Conservation (phyloP, 2,329 filamentous ascomycete genomes). For the Didymella lethalis region DNA sequence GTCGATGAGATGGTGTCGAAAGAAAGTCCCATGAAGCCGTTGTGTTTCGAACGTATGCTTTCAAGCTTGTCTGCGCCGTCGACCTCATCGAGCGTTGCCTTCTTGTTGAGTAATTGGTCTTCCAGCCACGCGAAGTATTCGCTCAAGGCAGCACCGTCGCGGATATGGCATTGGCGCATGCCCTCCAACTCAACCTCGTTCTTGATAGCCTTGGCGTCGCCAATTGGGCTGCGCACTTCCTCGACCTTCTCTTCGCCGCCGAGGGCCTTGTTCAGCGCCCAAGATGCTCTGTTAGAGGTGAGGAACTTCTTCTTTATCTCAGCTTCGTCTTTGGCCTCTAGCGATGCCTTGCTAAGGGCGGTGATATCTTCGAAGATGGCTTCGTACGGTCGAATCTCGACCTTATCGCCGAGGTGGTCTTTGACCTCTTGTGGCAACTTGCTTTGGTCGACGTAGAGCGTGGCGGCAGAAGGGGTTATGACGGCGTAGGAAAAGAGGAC, state of each 20-base stretch:
- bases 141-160: slow-evolving; percentile 88
- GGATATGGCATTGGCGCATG: slow-evolving; percentile 92
- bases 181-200: slow-evolving; percentile 88
- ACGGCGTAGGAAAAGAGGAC: slow-evolving; percentile 98
- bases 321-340: slow-evolving; percentile 47
- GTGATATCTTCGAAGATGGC: slow-evolving; percentile 81
- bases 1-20: slow-evolving; percentile 97
- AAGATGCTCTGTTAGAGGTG: slow-evolving; percentile 88
- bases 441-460: slow-evolving; percentile 81
- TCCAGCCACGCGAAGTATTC: slow-evolving; percentile 98
- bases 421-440: slow-evolving; percentile 76
- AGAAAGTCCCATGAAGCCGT: slow-evolving; percentile 86
- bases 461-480: slow-evolving; percentile 77
- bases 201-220: slow-evolving; percentile 92
- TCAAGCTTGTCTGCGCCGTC: slow-evolving; percentile 92
- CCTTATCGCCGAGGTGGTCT: slow-evolving; percentile 72
- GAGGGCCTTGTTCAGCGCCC: slow-evolving; percentile 86
- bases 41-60: slow-evolving; percentile 70
- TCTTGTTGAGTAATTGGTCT: slow-evolving; percentile 79
- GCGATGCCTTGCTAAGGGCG: slow-evolving; percentile 61
- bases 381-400: slow-evolving; percentile 82
- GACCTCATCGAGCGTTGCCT: slow-evolving; percentile 81
- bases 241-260: slow-evolving; percentile 87
- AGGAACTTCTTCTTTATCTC: slow-evolving; percentile 70
- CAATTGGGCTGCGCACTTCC: slow-evolving; percentile 84